These are phyloP conservation scores for Trypanosoma boissoni DNA, from an alignment of 208 protist genomes.

Conservation along the genomic window DNA sequence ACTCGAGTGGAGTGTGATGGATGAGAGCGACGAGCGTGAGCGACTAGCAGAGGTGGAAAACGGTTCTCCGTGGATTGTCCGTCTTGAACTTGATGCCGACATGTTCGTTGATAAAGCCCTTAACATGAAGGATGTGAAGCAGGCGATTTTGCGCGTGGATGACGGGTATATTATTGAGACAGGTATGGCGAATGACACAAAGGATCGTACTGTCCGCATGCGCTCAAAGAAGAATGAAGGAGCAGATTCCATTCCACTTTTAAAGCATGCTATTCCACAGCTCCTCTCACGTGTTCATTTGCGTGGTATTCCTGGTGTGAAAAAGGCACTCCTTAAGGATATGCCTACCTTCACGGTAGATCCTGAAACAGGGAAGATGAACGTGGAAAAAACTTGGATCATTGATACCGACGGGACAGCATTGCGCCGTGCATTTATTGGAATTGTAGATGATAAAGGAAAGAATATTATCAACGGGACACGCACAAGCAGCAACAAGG, in stretches of 20 bases:
- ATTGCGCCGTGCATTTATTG: slow-evolving; percentile 92
- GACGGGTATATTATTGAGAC: slow-evolving; percentile 77
- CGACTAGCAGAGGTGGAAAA: slow-evolving; percentile 31
- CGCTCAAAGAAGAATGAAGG: slow-evolving; percentile 53
- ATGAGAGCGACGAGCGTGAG: slow-evolving; percentile 52
- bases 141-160: slow-evolving; percentile 87
- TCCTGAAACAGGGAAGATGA: slow-evolving; percentile 42
- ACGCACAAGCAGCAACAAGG: slow-evolving; percentile 96
- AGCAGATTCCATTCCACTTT: slow-evolving; percentile 52
- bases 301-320: slow-evolving; percentile 95
- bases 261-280: slow-evolving; percentile 61
- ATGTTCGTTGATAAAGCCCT: slow-evolving; percentile 93
- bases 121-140: slow-evolving; percentile 91
- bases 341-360: slow-evolving; percentile 49
- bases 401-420: slow-evolving; percentile 96
- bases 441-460: slow-evolving; percentile 95
- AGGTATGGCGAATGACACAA: slow-evolving; percentile 93
- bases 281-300: slow-evolving; percentile 82
- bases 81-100: slow-evolving; percentile 93
- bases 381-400: slow-evolving; percentile 88
- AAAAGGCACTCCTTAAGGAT: slow-evolving; percentile 88
- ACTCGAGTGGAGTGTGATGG: slow-evolving; percentile 59
- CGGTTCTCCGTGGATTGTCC: slow-evolving; percentile 94
- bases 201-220: slow-evolving; percentile 91
- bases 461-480: slow-evolving; percentile 92